Base-by-base conservation (phyloP, 257 asterid species). In the Capsicum rhomboideum region DNA sequence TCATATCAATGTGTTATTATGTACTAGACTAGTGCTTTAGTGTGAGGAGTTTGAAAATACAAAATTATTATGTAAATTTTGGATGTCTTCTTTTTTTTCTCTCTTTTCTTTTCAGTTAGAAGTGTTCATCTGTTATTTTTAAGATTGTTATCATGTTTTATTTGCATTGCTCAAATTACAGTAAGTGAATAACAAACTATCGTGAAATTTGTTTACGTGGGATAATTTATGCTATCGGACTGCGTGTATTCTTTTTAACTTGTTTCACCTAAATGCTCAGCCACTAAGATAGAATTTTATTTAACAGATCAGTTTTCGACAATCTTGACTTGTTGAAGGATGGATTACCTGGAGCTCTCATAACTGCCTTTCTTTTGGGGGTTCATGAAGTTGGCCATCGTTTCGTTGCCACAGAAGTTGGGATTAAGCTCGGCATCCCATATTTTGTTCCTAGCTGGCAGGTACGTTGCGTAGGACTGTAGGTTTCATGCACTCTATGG, bases 361-460 rank as follows among this genome's bases (percentile, higher is more conserved):
- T 92, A 61, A 94, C 98, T 81, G 93, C 97, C 67, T 92, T 96
- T 58, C 83, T 94, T 86, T 89, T 96, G 53, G 97, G 90, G 16
- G 94, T 89, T 34, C 99, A 96, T 87, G 99, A 96, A 90, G 85
- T 93, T 69, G 53, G 97, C 88, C 99, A 96, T 86, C 80, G 86
- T 85, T 82, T 94, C 68, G 96, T 90, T 75, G 97, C 99, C 61
- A 93, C 86, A 87, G 93, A 89, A 77, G 84, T 89, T 81, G 98
- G 98, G 84, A 82, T 96, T 83, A 92, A 93, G 92, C 90, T 96
- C 52, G 98, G 98, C 2, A 89, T 96, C 72, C 98, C 99, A 40
- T 96, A 86, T 83, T 93, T 96, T 90, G 98, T 96, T 89, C 99
- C 99, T 79, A 96, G 99, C 85, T 96, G 95, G 97, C 99, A 96